Base-by-base conservation (phyloP, 345 rosid genomes). In the Sisymbrium altissimum region DNA sequence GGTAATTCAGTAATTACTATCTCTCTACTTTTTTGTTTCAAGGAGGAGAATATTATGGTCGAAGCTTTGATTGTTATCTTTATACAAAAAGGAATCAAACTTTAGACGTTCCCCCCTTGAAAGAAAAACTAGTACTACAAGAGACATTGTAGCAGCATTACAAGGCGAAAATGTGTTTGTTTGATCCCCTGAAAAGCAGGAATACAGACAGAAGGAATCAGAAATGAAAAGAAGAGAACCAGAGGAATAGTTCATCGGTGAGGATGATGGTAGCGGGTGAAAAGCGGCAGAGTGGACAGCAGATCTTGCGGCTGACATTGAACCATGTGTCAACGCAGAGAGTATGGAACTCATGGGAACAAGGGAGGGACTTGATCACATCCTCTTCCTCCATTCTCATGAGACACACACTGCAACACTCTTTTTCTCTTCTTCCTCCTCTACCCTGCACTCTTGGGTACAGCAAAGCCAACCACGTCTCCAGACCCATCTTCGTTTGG, bases 211-310 rank as follows among this genome's bases (percentile, higher is more conserved):
- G 9, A 29, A n/a, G 18, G 27, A 38, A 25, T 76, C 79, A 86
- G 75, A 76, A 76, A 77, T 77, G 81, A 23, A 71, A 77, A 71
- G 77, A 77, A 71, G 91, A 89, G 78, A 89, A 87, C 85, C 85
- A 85, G 29, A 79, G 81, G 12, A 80, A 36, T 86, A 84, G 84
- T 69, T 87, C 96, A 56, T 86, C 89, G 3, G 89, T 80, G 6
- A 91, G 73, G 0, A 77, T 0, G 29, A 77, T 59, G 33, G 77
- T 64, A 21, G 77, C 25, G 0, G 80, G 72, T 1, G 84, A 82
- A 69, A 83, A 88, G 59, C 97, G 81, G 78, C 98, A 93, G 1
- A 90, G 38, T 0, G 98, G 98, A 58, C 98, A 94, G 0, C 89
- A 87, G 19, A 77, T 41, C 68, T 81, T 89, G 14, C 80, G 71